Percentiles rank a stretch among this genome's conserved stretches.
Conservation (phyloP, 495 filamentous ascomycete species). For the Xylaria telfairii region DNA sequence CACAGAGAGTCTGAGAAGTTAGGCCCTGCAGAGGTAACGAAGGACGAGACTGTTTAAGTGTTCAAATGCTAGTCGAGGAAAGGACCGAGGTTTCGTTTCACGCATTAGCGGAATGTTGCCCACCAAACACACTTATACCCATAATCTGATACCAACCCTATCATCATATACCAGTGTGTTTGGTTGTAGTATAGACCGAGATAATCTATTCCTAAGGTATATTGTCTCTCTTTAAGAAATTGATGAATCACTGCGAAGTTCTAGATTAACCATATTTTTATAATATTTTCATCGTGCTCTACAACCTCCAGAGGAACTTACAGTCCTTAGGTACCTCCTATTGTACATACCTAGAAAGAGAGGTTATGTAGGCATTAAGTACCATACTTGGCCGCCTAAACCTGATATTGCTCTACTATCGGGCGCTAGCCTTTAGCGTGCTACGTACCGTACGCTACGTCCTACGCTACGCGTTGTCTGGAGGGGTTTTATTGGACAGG, state of each 20-base stretch:
- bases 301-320: no score
- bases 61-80: background rate
- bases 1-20: slow-evolving; percentile 28
- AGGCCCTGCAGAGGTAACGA: slow-evolving; percentile 23
- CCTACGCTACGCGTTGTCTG: background rate
- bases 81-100: background rate
- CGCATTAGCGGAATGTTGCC: background rate
- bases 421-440: slow-evolving; percentile 7
- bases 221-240: background rate
- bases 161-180: background rate
- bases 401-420: background rate
- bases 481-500: slow-evolving; percentile 7
- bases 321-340: no score
- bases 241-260: background rate
- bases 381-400: background rate
- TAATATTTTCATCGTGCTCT: background rate
- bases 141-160: background rate
- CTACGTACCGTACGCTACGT: background rate
- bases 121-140: background rate
- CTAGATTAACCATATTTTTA: background rate
- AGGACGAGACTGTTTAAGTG: slow-evolving; percentile 22
- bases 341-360: no score
- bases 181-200: background rate
- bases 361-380: no score
- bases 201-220: background rate